Evolutionary conservation across 768 basidiomycete genomes (phyloP).

Genomic region (Amanita subjunquillea): DNA sequence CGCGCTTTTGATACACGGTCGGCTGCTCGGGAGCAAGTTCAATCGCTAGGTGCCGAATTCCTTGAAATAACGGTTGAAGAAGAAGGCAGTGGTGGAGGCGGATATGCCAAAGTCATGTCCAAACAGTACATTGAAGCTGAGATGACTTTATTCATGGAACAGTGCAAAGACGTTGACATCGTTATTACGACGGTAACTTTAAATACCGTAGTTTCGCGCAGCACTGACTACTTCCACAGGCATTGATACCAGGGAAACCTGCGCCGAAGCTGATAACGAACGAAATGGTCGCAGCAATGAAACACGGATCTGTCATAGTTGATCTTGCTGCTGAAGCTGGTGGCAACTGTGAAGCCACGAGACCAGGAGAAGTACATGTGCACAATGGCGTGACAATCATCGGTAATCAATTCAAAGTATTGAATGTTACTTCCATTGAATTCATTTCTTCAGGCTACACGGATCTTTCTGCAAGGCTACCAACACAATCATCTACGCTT

Average conservation of each 20-base stretch:
- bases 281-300: conserved; percentile 88
- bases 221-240: conserved; percentile 25
- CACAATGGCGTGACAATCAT: conserved; percentile 77
- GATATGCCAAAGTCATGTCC: conserved; percentile 87
- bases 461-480: conserved; percentile 79
- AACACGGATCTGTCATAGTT: conserved; percentile 82
- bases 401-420: conserved; percentile 29
- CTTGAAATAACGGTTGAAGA: conserved; percentile 74
- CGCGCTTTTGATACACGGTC: conserved; percentile 83
- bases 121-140: conserved; percentile 85
- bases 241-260: conserved; percentile 77
- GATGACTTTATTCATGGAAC: conserved; percentile 82
- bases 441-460: conserved; percentile 48
- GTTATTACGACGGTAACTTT: conserved; percentile 69
- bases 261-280: conserved; percentile 79
- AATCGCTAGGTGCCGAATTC: conserved; percentile 85
- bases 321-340: conserved; percentile 83
- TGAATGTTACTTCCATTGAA: background rate
- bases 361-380: conserved; percentile 61
- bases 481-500: conserved; percentile 81
- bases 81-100: conserved; percentile 74
- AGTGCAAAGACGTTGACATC: conserved; percentile 85
- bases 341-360: conserved; percentile 81
- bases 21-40: conserved; percentile 81
- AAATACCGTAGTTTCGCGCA: background rate